phyloP scores from a whole-genome alignment of 139 green algal species.

The Chlamydomonas schloesseri region DNA sequence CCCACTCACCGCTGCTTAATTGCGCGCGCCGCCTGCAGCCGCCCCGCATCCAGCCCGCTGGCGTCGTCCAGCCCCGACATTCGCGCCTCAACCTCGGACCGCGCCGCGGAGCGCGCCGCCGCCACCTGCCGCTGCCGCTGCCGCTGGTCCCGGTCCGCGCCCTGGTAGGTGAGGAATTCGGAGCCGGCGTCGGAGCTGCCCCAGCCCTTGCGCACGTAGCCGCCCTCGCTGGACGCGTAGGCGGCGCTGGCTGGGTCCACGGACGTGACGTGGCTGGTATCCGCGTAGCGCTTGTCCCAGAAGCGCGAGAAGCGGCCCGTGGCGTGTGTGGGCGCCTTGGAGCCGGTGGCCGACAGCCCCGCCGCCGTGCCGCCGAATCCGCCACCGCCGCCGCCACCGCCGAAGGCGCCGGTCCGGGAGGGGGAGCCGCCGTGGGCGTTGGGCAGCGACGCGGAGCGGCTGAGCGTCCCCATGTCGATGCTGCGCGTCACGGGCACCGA shows the following conservation, averaged over 20 bases:
- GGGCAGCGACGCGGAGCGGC: background rate
- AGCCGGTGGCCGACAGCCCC: background rate
- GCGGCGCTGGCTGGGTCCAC: background rate
- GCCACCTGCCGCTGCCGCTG: constrained; percentile 5
- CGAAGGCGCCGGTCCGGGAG: background rate
- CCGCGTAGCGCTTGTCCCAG: constrained; percentile 22
- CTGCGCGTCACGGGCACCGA: background rate
- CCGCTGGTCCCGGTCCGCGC: background rate
- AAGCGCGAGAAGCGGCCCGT: constrained; percentile 31
- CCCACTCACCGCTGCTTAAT: background rate
- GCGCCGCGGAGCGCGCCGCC: background rate
- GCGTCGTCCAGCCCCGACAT: constrained; percentile 20
- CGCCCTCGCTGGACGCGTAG: background rate
- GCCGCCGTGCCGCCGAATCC: too few relatives aligned
- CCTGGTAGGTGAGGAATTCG: constrained; percentile 24
- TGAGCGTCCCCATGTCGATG: background rate
- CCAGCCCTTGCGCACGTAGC: constrained; percentile 29
- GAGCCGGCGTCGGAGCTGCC: background rate
- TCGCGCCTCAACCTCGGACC: background rate
- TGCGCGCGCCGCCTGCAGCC: constrained; percentile 7
- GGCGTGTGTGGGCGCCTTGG: background rate
- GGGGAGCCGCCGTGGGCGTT: too few relatives aligned
- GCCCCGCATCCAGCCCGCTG: background rate
- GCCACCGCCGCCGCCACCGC: too few relatives aligned
- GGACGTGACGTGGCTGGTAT: constrained; percentile 13